Conservation (phyloP, 1,284 basidiomycete genomes). For the Ceratobasidium sp. region DNA sequence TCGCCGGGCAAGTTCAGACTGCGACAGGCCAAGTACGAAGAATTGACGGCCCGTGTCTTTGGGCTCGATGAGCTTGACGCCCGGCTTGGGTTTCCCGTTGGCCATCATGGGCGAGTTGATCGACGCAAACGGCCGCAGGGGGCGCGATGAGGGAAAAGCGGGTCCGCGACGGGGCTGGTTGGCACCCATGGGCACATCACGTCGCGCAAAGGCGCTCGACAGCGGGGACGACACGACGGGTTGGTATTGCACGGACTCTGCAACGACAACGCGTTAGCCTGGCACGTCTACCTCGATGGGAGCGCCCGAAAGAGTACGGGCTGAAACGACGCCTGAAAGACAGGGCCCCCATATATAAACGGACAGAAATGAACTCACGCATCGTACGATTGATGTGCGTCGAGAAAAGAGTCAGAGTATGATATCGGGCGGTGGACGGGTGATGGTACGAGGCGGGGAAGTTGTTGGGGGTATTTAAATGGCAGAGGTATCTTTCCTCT, state of each 20-base stretch:
- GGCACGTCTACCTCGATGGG: background rate
- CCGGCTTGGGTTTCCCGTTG: conserved; percentile 50
- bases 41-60: conserved; percentile 62
- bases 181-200: conserved; percentile 17
- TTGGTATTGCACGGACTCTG: conserved; percentile 35
- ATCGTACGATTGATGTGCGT: conserved; percentile 32
- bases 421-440: background rate
- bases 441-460: conserved; percentile 15
- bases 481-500: background rate
- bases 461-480: conserved; percentile 12
- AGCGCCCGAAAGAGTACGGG: background rate
- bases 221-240: conserved; percentile 30
- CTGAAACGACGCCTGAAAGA: conserved; percentile 4
- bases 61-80: conserved; percentile 78
- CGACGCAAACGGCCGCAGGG: conserved; percentile 76
- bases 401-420: background rate
- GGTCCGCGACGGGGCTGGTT: conserved; percentile 57
- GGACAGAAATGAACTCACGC: conserved; percentile 18
- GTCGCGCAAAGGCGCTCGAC: conserved; percentile 32
- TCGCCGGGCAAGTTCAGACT: conserved; percentile 67
- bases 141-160: conserved; percentile 73
- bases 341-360: background rate
- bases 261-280: conserved; percentile 14
- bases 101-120: conserved; percentile 56
- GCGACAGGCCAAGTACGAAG: conserved; percentile 79